phyloP scores from a whole-genome alignment of 441 rosid genomes.

The Breynia disticha region DNA sequence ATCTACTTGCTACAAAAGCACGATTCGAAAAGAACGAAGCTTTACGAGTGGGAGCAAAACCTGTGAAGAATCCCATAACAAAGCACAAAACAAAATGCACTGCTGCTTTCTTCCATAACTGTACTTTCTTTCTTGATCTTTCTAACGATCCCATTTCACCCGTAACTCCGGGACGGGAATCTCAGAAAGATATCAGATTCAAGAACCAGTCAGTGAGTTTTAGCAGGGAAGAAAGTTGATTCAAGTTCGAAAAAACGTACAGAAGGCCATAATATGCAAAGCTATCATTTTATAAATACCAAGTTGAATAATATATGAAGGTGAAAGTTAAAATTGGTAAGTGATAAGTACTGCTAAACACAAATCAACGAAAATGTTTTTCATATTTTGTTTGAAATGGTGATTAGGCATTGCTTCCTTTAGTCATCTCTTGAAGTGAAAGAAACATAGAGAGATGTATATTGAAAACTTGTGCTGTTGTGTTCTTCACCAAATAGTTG shows the following conservation, averaged over 20 bases:
- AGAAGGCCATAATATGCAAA: slow-evolving; percentile 4
- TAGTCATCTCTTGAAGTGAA: slow-evolving; percentile 36
- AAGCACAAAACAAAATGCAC: slow-evolving; percentile 78
- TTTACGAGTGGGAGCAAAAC: slow-evolving; percentile 67
- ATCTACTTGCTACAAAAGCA: slow-evolving; percentile 15
- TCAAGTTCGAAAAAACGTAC: neutral
- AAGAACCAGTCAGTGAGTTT: neutral
- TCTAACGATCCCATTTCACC: slow-evolving; percentile 39
- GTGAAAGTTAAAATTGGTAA: slow-evolving; percentile 13
- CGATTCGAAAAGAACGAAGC: slow-evolving; percentile 27
- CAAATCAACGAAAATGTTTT: slow-evolving; percentile 4
- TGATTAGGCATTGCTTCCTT: slow-evolving; percentile 20
- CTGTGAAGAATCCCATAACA: slow-evolving; percentile 83
- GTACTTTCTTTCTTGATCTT: slow-evolving; percentile 79
- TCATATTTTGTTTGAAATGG: neutral
- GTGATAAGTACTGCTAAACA: slow-evolving; percentile 29
- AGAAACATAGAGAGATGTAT: slow-evolving; percentile 23
- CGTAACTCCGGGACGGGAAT: slow-evolving; percentile 2
- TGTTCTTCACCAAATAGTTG: slow-evolving; percentile 43
- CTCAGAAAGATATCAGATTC: slow-evolving; percentile 1
- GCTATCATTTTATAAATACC: slow-evolving; percentile 4
- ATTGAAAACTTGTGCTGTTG: slow-evolving; percentile 10
- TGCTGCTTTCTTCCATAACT: slow-evolving; percentile 70
- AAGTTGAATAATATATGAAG: slow-evolving; percentile 1
- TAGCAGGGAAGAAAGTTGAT: neutral